These are phyloP conservation scores for Xylariomycetidae sp. DNA, from an alignment of 2,329 filamentous ascomycete genomes.

Conservation along the genomic window DNA sequence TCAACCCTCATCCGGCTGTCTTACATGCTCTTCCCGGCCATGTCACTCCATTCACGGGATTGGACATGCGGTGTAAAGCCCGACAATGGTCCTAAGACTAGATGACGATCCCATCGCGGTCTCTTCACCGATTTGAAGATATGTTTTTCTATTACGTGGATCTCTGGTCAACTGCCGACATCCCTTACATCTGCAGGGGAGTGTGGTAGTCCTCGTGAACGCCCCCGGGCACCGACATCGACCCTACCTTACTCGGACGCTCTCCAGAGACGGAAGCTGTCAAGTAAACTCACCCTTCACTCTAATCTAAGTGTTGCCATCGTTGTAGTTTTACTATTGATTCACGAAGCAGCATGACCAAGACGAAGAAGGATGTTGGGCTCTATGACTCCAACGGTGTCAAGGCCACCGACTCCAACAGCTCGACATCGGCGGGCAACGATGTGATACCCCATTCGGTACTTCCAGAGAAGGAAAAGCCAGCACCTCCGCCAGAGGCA, in stretches of 20 bases:
- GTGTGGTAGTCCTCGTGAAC: no score
- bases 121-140: constrained; percentile 4
- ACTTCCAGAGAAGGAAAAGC: constrained; percentile 15
- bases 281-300: no score
- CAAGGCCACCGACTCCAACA: constrained; percentile 6
- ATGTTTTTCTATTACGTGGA: neutral
- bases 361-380: constrained; percentile 9
- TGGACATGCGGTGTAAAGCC: constrained; percentile 9
- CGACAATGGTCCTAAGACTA: constrained; percentile 13
- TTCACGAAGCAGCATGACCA: neutral
- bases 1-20: constrained; percentile 4
- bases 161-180: constrained; percentile 1
- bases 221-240: no score
- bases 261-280: no score
- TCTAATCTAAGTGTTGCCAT: no score
- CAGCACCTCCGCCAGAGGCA: constrained; percentile 16
- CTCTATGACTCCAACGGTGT: constrained; percentile 7
- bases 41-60: constrained; percentile 1
- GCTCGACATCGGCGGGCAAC: constrained; percentile 11
- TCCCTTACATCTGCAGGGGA: no score
- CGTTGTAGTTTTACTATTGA: neutral
- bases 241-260: no score
- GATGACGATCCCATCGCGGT: no score
- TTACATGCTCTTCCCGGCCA: constrained; percentile 2
- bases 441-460: constrained; percentile 7